Percentiles rank a stretch among this genome's conserved stretches.
Evolutionary conservation across 257 asterid genomes (phyloP).

Genomic region (Jacaranda mimosifolia): DNA sequence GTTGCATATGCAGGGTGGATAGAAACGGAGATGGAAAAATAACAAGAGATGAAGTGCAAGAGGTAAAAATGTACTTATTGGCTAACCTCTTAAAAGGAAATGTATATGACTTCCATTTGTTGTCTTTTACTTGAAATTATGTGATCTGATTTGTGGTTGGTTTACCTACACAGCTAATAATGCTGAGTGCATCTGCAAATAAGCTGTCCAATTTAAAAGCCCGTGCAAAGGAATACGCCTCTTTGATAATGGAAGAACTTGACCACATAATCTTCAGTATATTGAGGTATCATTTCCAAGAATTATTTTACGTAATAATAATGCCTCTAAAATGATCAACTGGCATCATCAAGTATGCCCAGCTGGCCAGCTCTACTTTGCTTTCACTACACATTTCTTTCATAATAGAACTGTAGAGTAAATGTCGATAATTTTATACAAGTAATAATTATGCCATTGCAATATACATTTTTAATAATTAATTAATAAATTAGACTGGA

Average conservation of each 20-base stretch:
- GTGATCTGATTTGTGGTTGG: conserved; percentile 3
- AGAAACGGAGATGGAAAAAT: conserved; percentile 71
- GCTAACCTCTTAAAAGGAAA: too few relatives aligned
- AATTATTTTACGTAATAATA: not conserved
- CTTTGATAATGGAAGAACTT: conserved; percentile 72
- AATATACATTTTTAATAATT: too few relatives aligned
- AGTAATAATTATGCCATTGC: too few relatives aligned
- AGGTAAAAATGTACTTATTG: conserved; percentile 48
- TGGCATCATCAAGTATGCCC: not conserved
- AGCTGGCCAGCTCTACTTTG: not conserved
- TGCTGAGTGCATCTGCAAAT: conserved; percentile 78
- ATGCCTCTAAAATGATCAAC: not conserved
- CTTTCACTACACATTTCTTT: not conserved
- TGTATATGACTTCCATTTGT: not conserved
- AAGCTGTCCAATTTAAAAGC: conserved; percentile 62
- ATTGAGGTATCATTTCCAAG: conserved; percentile 56
- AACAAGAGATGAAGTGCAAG: conserved; percentile 67
- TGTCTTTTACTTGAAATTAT: not conserved
- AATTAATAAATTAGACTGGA: too few relatives aligned
- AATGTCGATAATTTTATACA: too few relatives aligned
- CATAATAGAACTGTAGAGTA: too few relatives aligned
- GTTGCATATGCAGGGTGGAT: conserved; percentile 55
- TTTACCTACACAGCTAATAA: conserved; percentile 53
- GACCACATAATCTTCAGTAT: conserved; percentile 62
- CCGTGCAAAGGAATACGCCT: conserved; percentile 67